A percentile compares a stretch with the other conserved stretches of the same genome.
These are phyloP conservation scores for Polytolypa hystricis DNA, from an alignment of 2,329 filamentous ascomycete species.

Conservation along the genomic window DNA sequence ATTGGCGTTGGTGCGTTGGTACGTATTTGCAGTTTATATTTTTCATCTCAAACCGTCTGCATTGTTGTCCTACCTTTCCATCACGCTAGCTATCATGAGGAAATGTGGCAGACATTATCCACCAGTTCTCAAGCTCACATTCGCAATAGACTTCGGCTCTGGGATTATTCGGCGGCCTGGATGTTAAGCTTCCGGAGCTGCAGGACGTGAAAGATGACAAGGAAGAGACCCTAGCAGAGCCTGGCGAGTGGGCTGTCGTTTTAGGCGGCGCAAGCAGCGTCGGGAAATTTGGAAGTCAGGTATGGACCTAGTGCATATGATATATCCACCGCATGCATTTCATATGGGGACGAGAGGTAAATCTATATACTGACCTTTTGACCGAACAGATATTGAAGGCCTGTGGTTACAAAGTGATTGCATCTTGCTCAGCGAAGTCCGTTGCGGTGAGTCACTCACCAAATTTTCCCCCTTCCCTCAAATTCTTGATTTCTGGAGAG, in stretches of 20 bases:
- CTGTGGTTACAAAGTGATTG: constrained; percentile 22
- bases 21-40: too few species aligned
- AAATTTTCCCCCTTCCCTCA: not conserved
- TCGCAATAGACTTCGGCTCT: constrained; percentile 16
- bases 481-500: not conserved
- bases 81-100: too few species aligned
- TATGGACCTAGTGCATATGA: constrained; percentile 1
- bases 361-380: not conserved
- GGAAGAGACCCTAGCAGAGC: constrained; percentile 3
- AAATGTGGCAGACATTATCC: not conserved
- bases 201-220: constrained; percentile 12
- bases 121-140: constrained; percentile 1
- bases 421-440: constrained; percentile 21
- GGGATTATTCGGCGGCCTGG: constrained; percentile 15
- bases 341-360: not conserved
- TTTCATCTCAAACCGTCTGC: too few species aligned
- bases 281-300: constrained; percentile 21
- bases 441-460: constrained; percentile 13
- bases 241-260: constrained; percentile 22
- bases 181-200: constrained; percentile 14
- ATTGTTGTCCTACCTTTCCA: too few species aligned
- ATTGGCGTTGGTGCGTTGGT: constrained; percentile 17
- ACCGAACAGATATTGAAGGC: constrained; percentile 16
- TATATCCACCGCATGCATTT: not conserved
- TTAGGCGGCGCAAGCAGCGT: constrained; percentile 24